These are phyloP conservation scores for Phyllosticta capitalensis DNA, from an alignment of 2,329 filamentous ascomycete genomes.

Conservation along the genomic window DNA sequence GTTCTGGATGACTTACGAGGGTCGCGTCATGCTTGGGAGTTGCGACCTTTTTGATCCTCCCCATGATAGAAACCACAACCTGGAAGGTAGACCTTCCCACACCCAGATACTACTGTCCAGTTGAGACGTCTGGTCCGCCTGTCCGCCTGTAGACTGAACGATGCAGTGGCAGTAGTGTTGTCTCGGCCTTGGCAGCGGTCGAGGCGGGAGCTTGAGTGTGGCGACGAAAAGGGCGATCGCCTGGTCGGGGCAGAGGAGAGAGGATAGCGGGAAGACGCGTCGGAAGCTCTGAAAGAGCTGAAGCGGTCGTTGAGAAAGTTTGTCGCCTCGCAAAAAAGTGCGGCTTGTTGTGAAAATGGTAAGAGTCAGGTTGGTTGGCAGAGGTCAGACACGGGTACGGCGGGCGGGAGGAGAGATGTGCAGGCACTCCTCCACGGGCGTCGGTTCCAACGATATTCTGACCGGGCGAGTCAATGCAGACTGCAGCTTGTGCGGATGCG, in stretches of 20 bases:
- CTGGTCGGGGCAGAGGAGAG: background rate
- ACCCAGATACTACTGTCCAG: conserved; percentile 8
- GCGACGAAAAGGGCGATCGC: background rate
- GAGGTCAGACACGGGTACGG: conserved; percentile 6
- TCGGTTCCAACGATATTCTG: background rate
- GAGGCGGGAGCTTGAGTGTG: conserved; percentile 2
- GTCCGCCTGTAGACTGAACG: background rate
- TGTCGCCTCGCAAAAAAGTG: background rate
- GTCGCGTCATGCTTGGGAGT: conserved; percentile 45
- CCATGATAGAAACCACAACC: conserved; percentile 34
- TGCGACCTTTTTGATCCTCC: conserved; percentile 48
- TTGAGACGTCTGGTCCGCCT: conserved; percentile 2
- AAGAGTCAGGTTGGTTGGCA: background rate
- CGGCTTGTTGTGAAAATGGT: conserved; percentile 5
- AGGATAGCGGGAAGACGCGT: background rate
- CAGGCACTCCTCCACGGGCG: conserved; percentile 10
- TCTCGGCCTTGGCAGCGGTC: conserved; percentile 2
- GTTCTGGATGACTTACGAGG: conserved; percentile 28
- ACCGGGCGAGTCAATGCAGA: background rate
- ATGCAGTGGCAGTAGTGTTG: background rate
- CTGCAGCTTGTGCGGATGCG: conserved; percentile 8
- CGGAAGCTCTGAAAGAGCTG: conserved; percentile 2
- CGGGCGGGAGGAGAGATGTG: conserved; percentile 11
- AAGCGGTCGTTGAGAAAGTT: background rate
- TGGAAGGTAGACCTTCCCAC: conserved; percentile 24